phyloP scores from a whole-genome alignment of 306 rosid species.

The Acacia confusa region DNA sequence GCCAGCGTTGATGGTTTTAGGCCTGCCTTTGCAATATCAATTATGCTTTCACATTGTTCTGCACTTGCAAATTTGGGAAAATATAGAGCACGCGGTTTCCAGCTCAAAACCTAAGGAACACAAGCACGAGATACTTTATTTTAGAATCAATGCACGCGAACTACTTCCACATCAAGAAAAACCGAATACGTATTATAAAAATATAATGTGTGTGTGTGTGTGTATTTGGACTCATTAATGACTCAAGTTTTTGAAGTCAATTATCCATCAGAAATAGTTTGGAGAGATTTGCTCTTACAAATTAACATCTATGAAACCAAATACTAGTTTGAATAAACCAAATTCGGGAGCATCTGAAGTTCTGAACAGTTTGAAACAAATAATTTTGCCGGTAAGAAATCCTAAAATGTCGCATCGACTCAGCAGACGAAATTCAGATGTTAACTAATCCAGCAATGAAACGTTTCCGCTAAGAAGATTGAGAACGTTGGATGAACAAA shows the following conservation, averaged over 20 bases:
- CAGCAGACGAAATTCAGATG: slow-evolving; percentile 18
- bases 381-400: background rate
- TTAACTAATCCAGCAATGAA: background rate
- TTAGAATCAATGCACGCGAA: background rate
- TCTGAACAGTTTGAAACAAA: slow-evolving; percentile 13
- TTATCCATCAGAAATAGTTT: slow-evolving; percentile 9
- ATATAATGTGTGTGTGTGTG: too few species aligned
- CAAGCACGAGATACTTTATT: slow-evolving; percentile 22
- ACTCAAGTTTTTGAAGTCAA: slow-evolving; percentile 14
- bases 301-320: slow-evolving; percentile 11
- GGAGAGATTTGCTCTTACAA: slow-evolving; percentile 5
- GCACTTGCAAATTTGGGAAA: slow-evolving; percentile 88
- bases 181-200: too few species aligned
- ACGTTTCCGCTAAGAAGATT: background rate
- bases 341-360: slow-evolving; percentile 1
- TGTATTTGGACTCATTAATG: background rate
- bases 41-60: slow-evolving; percentile 68
- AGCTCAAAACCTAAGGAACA: slow-evolving; percentile 71
- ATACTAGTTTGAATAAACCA: slow-evolving; percentile 16
- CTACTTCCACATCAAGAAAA: background rate
- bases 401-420: slow-evolving; percentile 14
- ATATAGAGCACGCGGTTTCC: slow-evolving; percentile 78
- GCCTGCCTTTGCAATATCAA: slow-evolving; percentile 50
- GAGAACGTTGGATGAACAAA: slow-evolving; percentile 11
- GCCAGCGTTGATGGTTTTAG: slow-evolving; percentile 70